Percentiles rank a stretch among this genome's conserved stretches.
Conservation (phyloP, 2,329 filamentous ascomycete species). For the Saccharata proteae region DNA sequence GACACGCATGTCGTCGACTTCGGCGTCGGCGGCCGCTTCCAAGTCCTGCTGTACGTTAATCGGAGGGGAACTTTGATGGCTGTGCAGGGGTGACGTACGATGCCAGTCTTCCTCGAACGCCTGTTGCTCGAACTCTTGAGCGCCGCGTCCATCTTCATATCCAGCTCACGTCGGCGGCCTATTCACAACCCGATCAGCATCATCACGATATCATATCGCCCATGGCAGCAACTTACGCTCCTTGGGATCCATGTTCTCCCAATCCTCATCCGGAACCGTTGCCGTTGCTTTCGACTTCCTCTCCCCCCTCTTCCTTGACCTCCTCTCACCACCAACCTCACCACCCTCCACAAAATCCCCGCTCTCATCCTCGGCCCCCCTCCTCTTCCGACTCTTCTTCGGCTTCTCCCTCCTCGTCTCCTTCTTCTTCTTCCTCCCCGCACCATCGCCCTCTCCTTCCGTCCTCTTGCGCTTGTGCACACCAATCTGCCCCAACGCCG, state of each 20-base stretch:
- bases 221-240: too few relatives aligned
- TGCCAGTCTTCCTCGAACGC: conserved; percentile 70
- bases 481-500: conserved; percentile 48
- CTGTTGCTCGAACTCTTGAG: conserved; percentile 70
- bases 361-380: conserved; percentile 21
- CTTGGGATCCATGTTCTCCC: conserved; percentile 70
- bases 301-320: conserved; percentile 36
- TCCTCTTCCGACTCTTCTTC: conserved; percentile 38
- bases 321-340: conserved; percentile 19
- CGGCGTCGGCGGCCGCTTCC: conserved; percentile 78
- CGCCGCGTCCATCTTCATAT: conserved; percentile 77
- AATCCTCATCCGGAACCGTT: conserved; percentile 46
- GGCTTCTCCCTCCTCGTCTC: conserved; percentile 45
- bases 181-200: conserved; percentile 9
- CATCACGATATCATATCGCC: too few relatives aligned
- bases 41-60: conserved; percentile 50
- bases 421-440: conserved; percentile 57
- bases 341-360: conserved; percentile 36
- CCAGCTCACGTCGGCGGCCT: conserved; percentile 68
- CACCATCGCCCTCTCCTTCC: conserved; percentile 46
- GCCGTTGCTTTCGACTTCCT: conserved; percentile 25
- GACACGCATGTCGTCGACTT: conserved; percentile 76
- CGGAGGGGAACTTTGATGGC: background rate
- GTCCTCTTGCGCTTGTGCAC: conserved; percentile 53
- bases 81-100: conserved; percentile 48